Base-by-base conservation (phyloP, 306 rosid species). In the Medicago lupulina region DNA sequence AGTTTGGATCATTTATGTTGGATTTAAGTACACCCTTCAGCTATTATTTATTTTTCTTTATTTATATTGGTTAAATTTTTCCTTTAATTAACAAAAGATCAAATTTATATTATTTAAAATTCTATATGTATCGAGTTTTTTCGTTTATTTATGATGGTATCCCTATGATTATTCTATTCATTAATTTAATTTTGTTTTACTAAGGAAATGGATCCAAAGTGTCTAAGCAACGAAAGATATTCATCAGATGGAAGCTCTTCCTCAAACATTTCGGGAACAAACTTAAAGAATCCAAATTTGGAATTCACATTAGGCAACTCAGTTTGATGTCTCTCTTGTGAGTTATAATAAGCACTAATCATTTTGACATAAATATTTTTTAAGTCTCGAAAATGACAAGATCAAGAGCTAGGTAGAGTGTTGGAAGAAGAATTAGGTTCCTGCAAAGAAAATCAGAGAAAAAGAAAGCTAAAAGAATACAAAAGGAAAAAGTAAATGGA, bases 241-340 rank as follows among this genome's bases (percentile, higher is more conserved):
- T 87, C 98, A 84, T 87, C 97, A 84, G 97, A 91, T 76, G 85
- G 82, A 84, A 89, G 96, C 79, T 88, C 97, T 70, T 85, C 91
- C 41, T 83, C 96, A 71, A 80, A 81, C 73, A 67, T 83, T 21
- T 87, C 94, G 73, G 91, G 91, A 84, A 82, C 85, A 82, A 89
- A 88, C 84, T 92, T 86, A n/a, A 83, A 78, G 88, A 91, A 88
- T 57, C 89, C 87, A 70, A 93, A 89, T 83, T 88, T 93, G 86
- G 97, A 91, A 73, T 93, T 93, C 92, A 93, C 92, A 51, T 85
- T 93, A 83, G 93, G 97, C 28, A 89, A 78, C 66, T 83, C 92
- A 76, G 67, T 57, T 68, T 57, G 61, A 71, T 60, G 2, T 36
- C 31, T 28, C 31, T 28, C 31, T 28, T 28, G 34, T 71, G 49